These are phyloP conservation scores for Cenchrus fungigraminus DNA, from an alignment of 176 grass and related monocot species.

Conservation along the genomic window DNA sequence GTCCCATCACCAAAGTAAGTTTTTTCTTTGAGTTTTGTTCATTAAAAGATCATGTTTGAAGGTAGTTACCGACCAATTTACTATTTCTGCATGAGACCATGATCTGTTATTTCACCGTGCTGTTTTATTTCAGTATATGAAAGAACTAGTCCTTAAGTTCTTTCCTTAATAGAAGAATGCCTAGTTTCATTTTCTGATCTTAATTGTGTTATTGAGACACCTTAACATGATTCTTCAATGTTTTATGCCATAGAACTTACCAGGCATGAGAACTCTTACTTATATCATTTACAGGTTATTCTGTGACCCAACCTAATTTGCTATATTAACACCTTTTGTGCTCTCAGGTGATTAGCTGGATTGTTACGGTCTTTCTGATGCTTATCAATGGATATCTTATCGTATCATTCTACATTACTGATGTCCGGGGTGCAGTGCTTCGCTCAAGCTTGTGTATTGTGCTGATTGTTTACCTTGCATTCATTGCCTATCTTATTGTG, in stretches of 20 bases:
- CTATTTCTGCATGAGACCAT: neutral
- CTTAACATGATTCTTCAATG: slow-evolving; percentile 25
- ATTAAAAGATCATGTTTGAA: neutral
- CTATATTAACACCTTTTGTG: neutral
- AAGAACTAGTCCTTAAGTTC: neutral
- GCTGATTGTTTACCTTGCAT: slow-evolving; percentile 66
- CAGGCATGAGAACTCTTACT: neutral
- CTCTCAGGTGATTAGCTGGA: slow-evolving; percentile 82
- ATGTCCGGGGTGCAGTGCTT: slow-evolving; percentile 68
- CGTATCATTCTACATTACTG: slow-evolving; percentile 70
- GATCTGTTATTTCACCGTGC: neutral
- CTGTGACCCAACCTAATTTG: neutral
- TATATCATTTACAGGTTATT: neutral
- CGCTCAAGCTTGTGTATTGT: slow-evolving; percentile 61
- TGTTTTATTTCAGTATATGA: neutral
- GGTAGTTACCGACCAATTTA: neutral
- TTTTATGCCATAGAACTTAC: slow-evolving; percentile 5
- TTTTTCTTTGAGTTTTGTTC: slow-evolving; percentile 20
- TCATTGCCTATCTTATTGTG: slow-evolving; percentile 77
- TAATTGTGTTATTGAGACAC: neutral
- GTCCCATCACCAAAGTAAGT: slow-evolving; percentile 86
- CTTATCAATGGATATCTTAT: slow-evolving; percentile 95
- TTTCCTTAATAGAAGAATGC: neutral
- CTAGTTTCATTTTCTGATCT: slow-evolving; percentile 13
- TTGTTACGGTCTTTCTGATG: slow-evolving; percentile 83